Evolutionary conservation across 2,329 filamentous ascomycete genomes (phyloP), one percentile per base, ranked within the genome.

Genomic region (Plenodomus biglobosus): DNA sequence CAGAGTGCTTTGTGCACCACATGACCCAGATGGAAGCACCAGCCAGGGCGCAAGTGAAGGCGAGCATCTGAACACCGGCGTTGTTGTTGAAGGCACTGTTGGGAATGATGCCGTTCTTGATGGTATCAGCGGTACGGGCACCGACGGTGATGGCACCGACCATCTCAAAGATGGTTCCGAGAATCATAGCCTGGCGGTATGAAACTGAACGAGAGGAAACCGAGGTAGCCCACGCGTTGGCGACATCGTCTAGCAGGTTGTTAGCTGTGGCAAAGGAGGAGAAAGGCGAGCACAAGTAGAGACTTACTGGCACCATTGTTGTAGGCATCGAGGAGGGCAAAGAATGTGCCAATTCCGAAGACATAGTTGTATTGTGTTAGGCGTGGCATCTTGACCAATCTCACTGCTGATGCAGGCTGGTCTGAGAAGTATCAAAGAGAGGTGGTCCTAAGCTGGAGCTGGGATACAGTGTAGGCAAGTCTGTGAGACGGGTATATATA

Each of bases 151-250:
- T 72, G 44, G 75, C 74, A 35, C 77, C 77, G 5, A 74, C 59
- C 65, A 79, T 76, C 57, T 79, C 77, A 66, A 74, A 75, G 35
- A 77, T 64, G 36, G 73, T 71, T 27, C 74, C 75, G 16, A 78
- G 61, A 42, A 74, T 44, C 74, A 78, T 78, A 52, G 76, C 86
- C 73, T 86, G 83, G 59, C 82, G 73, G 74, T 89, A 87, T 2
- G 84, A 78, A 64, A 90, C 78, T 57, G 88, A 91, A 44, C 88
- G 77, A n/a, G 88, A 91, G 17, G 88, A 91, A 50, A 92, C 87
- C 63, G 83, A 86, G 61, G 88, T 92, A 46, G 88, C 88, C 85
- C 87, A 92, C 42, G 88, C 77, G 74, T 92, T 92, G 66, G 88
- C 88, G 48, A 92, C 88, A 86, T 92, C 88, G 73, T 91, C 84